Conservation (phyloP, 192 early-diverging fungal species). For the Spinellus fusiger region DNA sequence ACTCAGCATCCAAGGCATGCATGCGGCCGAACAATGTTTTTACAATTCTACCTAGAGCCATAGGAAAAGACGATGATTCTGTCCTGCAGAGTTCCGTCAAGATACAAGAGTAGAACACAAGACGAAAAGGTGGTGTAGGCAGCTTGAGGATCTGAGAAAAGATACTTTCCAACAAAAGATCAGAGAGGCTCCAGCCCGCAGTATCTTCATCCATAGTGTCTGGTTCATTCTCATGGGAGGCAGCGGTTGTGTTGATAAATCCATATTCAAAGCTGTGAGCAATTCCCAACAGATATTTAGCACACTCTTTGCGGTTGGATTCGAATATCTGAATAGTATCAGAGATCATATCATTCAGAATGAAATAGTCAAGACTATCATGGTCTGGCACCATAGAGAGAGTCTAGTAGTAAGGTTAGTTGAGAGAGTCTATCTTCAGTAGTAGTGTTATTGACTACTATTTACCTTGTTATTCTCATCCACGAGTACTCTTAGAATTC, state of each 20-base stretch:
- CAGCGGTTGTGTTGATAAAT: constrained; percentile 29
- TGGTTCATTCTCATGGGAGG: neutral
- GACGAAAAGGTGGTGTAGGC: constrained; percentile 49
- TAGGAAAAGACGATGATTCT: constrained; percentile 52
- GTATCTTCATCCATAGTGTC: constrained; percentile 11
- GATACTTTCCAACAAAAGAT: constrained; percentile 27
- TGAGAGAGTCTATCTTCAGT: neutral
- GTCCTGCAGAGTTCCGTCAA: constrained; percentile 67
- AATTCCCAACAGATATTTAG: constrained; percentile 66
- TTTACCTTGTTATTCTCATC: constrained; percentile 18
- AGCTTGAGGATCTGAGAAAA: constrained; percentile 47
- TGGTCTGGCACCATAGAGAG: constrained; percentile 27
- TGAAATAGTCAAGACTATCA: constrained; percentile 47
- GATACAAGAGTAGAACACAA: constrained; percentile 69
- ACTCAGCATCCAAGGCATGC: constrained; percentile 79
- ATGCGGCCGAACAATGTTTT: constrained; percentile 59
- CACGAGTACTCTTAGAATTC: constrained; percentile 3
- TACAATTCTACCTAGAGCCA: constrained; percentile 60
- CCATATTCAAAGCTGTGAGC: constrained; percentile 44
- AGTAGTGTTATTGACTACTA: neutral
- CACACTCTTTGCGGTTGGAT: constrained; percentile 90
- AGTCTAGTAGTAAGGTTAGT: neutral
- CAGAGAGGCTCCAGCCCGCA: constrained; percentile 22
- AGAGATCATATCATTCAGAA: constrained; percentile 73
- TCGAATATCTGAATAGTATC: constrained; percentile 83